These are phyloP conservation scores for Catharanthus roseus DNA, from an alignment of 257 asterid species.

Conservation along the genomic window DNA sequence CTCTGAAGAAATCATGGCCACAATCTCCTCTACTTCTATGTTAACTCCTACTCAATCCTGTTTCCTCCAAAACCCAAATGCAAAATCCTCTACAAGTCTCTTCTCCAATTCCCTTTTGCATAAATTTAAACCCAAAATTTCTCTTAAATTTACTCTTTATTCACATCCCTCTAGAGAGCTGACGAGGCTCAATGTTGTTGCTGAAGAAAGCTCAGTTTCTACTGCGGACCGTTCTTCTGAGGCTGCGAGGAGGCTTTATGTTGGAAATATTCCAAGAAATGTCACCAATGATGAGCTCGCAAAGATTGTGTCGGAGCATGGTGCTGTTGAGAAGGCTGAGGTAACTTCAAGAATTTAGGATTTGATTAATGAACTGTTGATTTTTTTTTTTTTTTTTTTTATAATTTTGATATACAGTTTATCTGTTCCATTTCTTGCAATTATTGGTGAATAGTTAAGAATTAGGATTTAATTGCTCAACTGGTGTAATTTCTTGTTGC, in stretches of 20 bases:
- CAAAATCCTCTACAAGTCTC: conserved; percentile 26
- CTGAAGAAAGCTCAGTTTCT: conserved; percentile 48
- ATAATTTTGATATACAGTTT: not conserved
- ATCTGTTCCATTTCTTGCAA: not conserved
- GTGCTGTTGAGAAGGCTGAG: conserved; percentile 83
- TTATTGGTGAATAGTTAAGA: not conserved
- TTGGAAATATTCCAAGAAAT: conserved; percentile 80
- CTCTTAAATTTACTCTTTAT: conserved; percentile 25
- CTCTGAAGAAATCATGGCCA: conserved; percentile 31
- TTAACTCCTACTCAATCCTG: conserved; percentile 28
- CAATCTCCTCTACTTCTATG: conserved; percentile 40
- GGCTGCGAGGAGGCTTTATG: conserved; percentile 60
- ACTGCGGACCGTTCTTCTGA: conserved; percentile 58
- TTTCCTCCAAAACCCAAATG: conserved; percentile 35
- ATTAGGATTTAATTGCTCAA: not conserved
- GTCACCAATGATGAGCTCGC: conserved; percentile 66
- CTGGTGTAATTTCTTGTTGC: not conserved
- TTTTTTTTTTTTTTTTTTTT: not conserved
- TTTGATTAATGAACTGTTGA: not conserved
- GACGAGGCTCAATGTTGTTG: conserved; percentile 42
- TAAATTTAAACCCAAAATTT: conserved; percentile 25
- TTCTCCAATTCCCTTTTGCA: conserved; percentile 18
- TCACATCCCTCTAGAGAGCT: conserved; percentile 5
- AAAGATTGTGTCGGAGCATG: conserved; percentile 70
- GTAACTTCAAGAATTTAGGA: conserved; percentile 21